These are phyloP conservation scores for Leptosphaerulina australis DNA, from an alignment of 2,329 filamentous ascomycete species.

Conservation along the genomic window DNA sequence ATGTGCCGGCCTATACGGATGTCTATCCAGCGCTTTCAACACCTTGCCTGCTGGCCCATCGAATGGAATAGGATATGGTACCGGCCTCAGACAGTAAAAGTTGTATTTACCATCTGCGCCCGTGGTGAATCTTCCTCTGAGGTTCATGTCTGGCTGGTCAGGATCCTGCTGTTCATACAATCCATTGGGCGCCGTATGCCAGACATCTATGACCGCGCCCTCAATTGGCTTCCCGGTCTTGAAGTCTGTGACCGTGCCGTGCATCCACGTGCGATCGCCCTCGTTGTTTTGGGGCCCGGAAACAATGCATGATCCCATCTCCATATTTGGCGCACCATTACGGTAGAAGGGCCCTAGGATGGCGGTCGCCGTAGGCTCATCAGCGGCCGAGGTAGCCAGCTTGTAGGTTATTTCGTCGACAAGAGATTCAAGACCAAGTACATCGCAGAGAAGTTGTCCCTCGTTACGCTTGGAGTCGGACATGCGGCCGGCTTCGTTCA, in stretches of 20 bases:
- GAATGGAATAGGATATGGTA: constrained; percentile 60
- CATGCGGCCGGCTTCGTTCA: constrained; percentile 69
- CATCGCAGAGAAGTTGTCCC: constrained; percentile 64
- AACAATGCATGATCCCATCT: constrained; percentile 73
- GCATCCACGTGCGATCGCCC: constrained; percentile 68
- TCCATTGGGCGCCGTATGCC: constrained; percentile 78
- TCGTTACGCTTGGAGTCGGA: constrained; percentile 67
- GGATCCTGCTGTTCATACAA: constrained; percentile 73
- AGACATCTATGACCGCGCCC: constrained; percentile 73
- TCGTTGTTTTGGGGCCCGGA: constrained; percentile 51
- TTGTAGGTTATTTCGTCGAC: constrained; percentile 83
- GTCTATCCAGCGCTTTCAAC: constrained; percentile 63
- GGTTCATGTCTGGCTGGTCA: constrained; percentile 72
- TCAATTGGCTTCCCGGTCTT: constrained; percentile 68
- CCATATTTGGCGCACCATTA: constrained; percentile 69
- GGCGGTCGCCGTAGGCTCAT: constrained; percentile 70
- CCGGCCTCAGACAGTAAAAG: constrained; percentile 53
- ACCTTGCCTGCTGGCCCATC: constrained; percentile 66
- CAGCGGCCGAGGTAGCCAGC: constrained; percentile 58
- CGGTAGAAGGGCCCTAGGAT: constrained; percentile 89
- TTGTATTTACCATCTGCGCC: constrained; percentile 67
- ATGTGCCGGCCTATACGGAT: constrained; percentile 67
- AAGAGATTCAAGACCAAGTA: constrained; percentile 63
- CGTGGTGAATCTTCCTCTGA: constrained; percentile 74
- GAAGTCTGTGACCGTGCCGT: constrained; percentile 65